Conservation (phyloP, 805 yeast species). For the Helenozyma baotianmanensis region DNA sequence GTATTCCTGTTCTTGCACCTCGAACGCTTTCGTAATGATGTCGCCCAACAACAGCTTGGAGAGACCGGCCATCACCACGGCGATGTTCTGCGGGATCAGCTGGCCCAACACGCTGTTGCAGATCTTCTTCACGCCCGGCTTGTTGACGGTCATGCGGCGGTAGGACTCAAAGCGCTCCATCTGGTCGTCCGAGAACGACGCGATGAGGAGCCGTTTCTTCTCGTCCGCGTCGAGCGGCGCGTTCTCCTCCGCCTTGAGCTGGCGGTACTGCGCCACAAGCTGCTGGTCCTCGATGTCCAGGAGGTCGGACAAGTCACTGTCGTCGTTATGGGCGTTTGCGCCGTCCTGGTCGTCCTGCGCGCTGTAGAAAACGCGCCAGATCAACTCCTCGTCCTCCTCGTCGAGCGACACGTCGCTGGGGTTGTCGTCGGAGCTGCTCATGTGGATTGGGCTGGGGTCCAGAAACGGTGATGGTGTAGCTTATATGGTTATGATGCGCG, state of each 20-base stretch:
- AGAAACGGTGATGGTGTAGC: too few relatives aligned
- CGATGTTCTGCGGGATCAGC: conserved; percentile 71
- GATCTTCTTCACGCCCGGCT: conserved; percentile 72
- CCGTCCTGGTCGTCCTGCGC: conserved; percentile 17
- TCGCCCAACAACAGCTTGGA: conserved; percentile 91
- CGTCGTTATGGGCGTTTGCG: conserved; percentile 21
- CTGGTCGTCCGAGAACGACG: conserved; percentile 75
- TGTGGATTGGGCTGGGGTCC: conserved; percentile 1
- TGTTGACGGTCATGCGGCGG: conserved; percentile 60
- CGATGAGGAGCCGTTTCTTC: conserved; percentile 56
- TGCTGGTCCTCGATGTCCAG: conserved; percentile 33
- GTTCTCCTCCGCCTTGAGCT: conserved; percentile 29
- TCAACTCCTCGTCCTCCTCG: conserved; percentile 43
- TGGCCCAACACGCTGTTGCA: conserved; percentile 79
- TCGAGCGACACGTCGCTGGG: conserved; percentile 38
- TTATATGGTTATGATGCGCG: too few relatives aligned
- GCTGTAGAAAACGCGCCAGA: conserved; percentile 38
- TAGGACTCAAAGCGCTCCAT: conserved; percentile 83
- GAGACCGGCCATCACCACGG: conserved; percentile 78
- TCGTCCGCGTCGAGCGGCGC: conserved; percentile 45
- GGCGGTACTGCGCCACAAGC: conserved; percentile 26
- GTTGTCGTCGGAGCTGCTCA: conserved; percentile 16
- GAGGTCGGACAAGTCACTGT: conserved; percentile 22
- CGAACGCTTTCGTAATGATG: conserved; percentile 74
- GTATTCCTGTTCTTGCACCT: conserved; percentile 56